These are phyloP conservation scores for Penicillium taxi DNA, from an alignment of 495 filamentous ascomycete species.

Conservation along the genomic window DNA sequence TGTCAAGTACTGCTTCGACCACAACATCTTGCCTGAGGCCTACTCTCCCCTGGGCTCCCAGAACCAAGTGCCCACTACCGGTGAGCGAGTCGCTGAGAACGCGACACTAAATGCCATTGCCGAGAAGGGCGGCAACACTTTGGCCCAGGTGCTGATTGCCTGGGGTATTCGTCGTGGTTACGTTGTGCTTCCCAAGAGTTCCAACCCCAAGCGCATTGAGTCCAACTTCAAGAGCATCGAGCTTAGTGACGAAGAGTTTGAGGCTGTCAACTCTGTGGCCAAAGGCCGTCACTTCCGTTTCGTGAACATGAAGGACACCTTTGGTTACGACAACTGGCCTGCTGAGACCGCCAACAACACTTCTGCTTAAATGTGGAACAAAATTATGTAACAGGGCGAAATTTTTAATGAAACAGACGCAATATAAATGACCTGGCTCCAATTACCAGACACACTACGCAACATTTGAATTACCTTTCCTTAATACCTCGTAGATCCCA, in stretches of 20 bases:
- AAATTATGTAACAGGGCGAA: too few species aligned
- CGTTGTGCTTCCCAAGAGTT: slow-evolving; percentile 64
- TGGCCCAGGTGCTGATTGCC: slow-evolving; percentile 58
- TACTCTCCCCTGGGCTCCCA: slow-evolving; percentile 69
- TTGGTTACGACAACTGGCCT: slow-evolving; percentile 47
- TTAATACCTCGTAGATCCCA: too few species aligned
- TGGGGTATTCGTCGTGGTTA: slow-evolving; percentile 68
- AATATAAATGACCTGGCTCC: too few species aligned
- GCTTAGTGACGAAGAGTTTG: slow-evolving; percentile 47
- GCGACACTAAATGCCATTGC: slow-evolving; percentile 53
- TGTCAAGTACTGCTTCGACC: slow-evolving; percentile 58
- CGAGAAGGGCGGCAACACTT: slow-evolving; percentile 52
- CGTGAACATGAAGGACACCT: slow-evolving; percentile 74
- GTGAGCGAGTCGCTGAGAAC: slow-evolving; percentile 54
- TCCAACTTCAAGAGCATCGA: slow-evolving; percentile 58
- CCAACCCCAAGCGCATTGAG: slow-evolving; percentile 55
- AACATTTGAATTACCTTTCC: too few species aligned
- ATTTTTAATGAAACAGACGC: too few species aligned
- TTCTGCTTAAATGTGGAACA: slow-evolving; percentile 23
- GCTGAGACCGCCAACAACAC: slow-evolving; percentile 37
- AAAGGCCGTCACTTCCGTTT: slow-evolving; percentile 57
- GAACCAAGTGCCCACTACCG: slow-evolving; percentile 55
- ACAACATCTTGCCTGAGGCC: slow-evolving; percentile 64
- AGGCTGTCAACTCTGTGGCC: slow-evolving; percentile 52
- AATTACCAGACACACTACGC: too few species aligned